Percentiles rank a stretch among this genome's conserved stretches.
phyloP scores from a whole-genome alignment of 768 basidiomycete species.

The Mycena indigotica region DNA sequence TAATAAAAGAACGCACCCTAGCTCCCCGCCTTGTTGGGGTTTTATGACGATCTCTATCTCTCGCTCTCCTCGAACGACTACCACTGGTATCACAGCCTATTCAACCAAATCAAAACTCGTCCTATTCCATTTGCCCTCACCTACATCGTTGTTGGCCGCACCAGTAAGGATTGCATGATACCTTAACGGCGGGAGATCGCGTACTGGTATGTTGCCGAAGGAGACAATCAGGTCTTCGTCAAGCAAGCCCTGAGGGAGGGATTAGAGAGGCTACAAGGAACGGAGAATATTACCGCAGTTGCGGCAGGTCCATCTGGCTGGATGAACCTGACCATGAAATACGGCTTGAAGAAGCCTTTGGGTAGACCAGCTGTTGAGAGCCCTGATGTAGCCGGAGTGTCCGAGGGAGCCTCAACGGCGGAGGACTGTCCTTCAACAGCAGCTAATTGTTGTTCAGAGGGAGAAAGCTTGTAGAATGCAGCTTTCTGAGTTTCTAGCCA shows the following conservation, averaged over 20 bases:
- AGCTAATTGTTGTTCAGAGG: slow-evolving; percentile 39
- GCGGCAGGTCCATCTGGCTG: slow-evolving; percentile 17
- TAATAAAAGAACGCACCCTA: slow-evolving; percentile 13
- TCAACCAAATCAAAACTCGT: background rate
- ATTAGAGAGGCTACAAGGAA: background rate
- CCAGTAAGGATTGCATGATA: slow-evolving; percentile 16
- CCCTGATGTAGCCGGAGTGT: background rate
- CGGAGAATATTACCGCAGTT: slow-evolving; percentile 5
- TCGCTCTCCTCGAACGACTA: slow-evolving; percentile 16
- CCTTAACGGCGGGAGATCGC: slow-evolving; percentile 11
- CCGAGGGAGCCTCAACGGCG: background rate
- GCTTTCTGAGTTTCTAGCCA: slow-evolving; percentile 44
- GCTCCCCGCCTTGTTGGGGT: slow-evolving; percentile 9
- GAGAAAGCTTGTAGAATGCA: slow-evolving; percentile 46
- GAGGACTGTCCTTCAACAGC: background rate
- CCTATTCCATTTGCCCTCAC: background rate
- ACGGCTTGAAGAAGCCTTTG: slow-evolving; percentile 23
- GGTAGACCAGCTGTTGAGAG: slow-evolving; percentile 18
- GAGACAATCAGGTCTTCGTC: slow-evolving; percentile 22
- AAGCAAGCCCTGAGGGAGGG: slow-evolving; percentile 9
- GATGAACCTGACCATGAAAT: slow-evolving; percentile 16
- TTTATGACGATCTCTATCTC: slow-evolving; percentile 10
- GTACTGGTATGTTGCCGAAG: slow-evolving; percentile 18
- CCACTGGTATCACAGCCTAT: slow-evolving; percentile 15
- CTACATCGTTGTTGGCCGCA: slow-evolving; percentile 13